Evolutionary conservation across 805 yeast genomes (phyloP), one percentile per base, ranked within the genome.

Genomic region (Debaryomyces castellii): DNA sequence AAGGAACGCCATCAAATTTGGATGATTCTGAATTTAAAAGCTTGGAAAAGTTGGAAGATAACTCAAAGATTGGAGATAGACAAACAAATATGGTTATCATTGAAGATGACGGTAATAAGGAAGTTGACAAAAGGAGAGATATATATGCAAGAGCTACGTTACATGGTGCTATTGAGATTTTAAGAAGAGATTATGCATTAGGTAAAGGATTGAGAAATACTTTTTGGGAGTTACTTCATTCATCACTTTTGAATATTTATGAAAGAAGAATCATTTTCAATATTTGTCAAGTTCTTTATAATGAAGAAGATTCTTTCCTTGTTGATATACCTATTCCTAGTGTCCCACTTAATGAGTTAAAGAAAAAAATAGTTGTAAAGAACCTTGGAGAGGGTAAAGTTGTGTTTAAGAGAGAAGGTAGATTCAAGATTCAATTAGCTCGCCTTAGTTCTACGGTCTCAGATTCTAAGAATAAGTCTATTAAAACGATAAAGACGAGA

Each of bases 211-310:
- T 94, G 17, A 74, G 76, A 44, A 55, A 59, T 2, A 76, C 77
- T 7, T 54, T 94, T 1, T 90, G 97, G 97, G 72, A 76, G 37
- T 73, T 83, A 8, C 61, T 90, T 7, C 86, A 83, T 53, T 73
- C 86, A 0, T 81, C 86, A 1, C 61, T 83, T 21, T 49, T 84
- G 16, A 76, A 86, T 10, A 64, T 88, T 1, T 66, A 77, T 35
- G 83, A 82, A 27, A 80, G 83, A 51, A 74, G 91, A 46, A 63
- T 75, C 28, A 56, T 92, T 7, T 83, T 87, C 52, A 86, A 82
- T 47, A 57, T 88, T 3, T 72, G 87, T 43, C 80, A 81, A 35
- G 76, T 92, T 7, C 64, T 92, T 22, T 87, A 81, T 54, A 77
- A 77, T 33, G 79, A 90, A 5, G 64, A 69, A 24, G 83, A 86